These are phyloP conservation scores for Solanum verrucosum DNA, from an alignment of 257 asterid species.

Conservation along the genomic window DNA sequence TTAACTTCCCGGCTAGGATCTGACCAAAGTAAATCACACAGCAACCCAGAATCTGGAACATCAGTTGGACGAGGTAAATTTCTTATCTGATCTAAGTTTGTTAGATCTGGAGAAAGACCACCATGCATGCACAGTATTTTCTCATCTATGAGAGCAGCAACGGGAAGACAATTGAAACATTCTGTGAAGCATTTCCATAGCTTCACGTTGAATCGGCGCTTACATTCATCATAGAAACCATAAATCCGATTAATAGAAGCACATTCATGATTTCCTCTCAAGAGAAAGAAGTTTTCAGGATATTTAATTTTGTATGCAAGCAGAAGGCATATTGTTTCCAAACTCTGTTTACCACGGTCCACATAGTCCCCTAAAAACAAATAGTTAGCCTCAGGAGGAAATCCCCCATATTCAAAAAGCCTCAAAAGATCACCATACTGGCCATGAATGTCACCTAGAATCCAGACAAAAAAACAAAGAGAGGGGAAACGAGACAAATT, in stretches of 20 bases:
- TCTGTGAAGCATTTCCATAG: constrained; percentile 66
- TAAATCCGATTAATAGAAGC: constrained; percentile 71
- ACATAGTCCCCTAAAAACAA: constrained; percentile 67
- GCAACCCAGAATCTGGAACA: constrained; percentile 68
- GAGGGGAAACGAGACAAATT: not conserved
- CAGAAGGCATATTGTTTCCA: constrained; percentile 66
- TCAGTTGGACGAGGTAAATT: constrained; percentile 60
- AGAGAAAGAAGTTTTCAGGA: constrained; percentile 66
- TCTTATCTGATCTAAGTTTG: constrained; percentile 58
- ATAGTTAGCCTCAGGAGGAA: constrained; percentile 75
- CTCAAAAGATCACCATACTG: constrained; percentile 69
- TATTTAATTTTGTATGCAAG: constrained; percentile 72
- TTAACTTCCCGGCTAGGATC: constrained; percentile 64
- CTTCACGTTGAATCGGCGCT: constrained; percentile 59
- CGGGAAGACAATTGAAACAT: constrained; percentile 71
- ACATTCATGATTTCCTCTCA: constrained; percentile 69
- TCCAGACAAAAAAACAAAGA: constrained; percentile 3
- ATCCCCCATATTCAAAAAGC: constrained; percentile 63
- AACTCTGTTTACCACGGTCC: constrained; percentile 72
- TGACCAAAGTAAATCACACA: constrained; percentile 73
- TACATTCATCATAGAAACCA: constrained; percentile 70
- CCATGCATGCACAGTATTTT: constrained; percentile 79
- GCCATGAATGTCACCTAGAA: constrained; percentile 71
- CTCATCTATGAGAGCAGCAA: constrained; percentile 68
- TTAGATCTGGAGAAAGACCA: constrained; percentile 69